Evolutionary conservation across 371 early-diverging fungal genomes (phyloP).

Genomic region (Mortierella sp.): DNA sequence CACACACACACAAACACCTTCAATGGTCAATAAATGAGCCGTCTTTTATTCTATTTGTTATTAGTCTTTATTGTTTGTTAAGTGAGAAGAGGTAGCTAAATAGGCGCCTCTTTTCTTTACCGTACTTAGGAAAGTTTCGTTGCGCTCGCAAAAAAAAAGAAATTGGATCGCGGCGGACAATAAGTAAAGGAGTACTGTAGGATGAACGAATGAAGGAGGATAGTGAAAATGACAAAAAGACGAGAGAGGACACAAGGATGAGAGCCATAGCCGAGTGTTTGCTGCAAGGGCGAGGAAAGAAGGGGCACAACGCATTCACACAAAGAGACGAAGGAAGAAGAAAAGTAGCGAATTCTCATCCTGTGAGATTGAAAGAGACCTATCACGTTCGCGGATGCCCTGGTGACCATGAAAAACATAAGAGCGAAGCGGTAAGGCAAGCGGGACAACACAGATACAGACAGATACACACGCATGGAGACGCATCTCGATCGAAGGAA

Average conservation of each 20-base stretch:
- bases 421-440: not conserved
- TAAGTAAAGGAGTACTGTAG: not conserved
- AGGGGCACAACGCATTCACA: too few species aligned
- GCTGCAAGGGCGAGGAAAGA: not conserved
- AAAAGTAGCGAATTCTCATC: not conserved
- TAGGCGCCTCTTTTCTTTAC: not conserved
- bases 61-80: not conserved
- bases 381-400: slow-evolving; percentile 14
- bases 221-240: not conserved
- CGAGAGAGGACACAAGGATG: not conserved
- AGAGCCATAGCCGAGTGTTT: not conserved
- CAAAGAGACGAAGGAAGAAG: not conserved
- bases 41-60: not conserved
- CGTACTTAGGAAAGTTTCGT: not conserved
- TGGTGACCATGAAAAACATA: slow-evolving; percentile 8
- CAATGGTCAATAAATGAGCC: not conserved
- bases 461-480: not conserved
- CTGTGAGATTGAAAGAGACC: slow-evolving; percentile 5
- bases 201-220: not conserved
- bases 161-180: not conserved
- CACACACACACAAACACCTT: not conserved
- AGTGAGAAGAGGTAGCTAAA: not conserved
- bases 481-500: not conserved
- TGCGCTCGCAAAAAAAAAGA: not conserved
- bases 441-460: not conserved